Base-by-base conservation (phyloP, 768 basidiomycete genomes). In the Hygrophorus pudorinus region DNA sequence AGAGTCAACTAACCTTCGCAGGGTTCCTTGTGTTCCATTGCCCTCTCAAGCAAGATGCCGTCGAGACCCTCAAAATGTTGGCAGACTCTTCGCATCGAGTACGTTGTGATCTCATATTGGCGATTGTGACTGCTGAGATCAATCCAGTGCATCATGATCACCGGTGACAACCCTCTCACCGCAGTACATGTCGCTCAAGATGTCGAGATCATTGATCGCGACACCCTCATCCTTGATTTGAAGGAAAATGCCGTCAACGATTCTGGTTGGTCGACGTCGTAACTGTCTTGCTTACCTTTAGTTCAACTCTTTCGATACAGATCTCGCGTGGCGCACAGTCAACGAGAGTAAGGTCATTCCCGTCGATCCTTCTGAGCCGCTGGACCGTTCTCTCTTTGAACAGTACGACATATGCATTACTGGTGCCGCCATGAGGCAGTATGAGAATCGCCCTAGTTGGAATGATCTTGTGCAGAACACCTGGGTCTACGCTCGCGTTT, bases 11-110 rank as follows among this genome's bases (percentile, higher is more conserved):
- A 37, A 66, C 59, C 2, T 99, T 99, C 55, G 90, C 78, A n/a
- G 96, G 96, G 5, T 99, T 99, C 71, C 69, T 99, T 48, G 91
- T 99, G 16, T 99, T 99, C 79, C 93, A 97, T 57, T 98, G 93
- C 58, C 96, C 96, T 2, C 75, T 99, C 51, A 99, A 99, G 64
- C 63, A 78, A 12, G 96, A 99, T 59, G 96, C 96, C 1, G 72
- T 98, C 9, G 79, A 84, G 48, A 76, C 87, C 0, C 72, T 99
- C 46, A 90, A 86, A 63, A 94, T 94, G 89, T 70, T 99, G 42
- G 81, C 85, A 2, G 94, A 98, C 57, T 90, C 94, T 6, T 96
- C 92, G 0, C 96, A 99, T 63, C 78, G 96, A 31, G 93, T 96
- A 67, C 40, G 88, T 74, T 1, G 6, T 31, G 35, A 33, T 7